Base-by-base conservation (phyloP, 192 early-diverging fungal species). In the Podochytrium sp. region DNA sequence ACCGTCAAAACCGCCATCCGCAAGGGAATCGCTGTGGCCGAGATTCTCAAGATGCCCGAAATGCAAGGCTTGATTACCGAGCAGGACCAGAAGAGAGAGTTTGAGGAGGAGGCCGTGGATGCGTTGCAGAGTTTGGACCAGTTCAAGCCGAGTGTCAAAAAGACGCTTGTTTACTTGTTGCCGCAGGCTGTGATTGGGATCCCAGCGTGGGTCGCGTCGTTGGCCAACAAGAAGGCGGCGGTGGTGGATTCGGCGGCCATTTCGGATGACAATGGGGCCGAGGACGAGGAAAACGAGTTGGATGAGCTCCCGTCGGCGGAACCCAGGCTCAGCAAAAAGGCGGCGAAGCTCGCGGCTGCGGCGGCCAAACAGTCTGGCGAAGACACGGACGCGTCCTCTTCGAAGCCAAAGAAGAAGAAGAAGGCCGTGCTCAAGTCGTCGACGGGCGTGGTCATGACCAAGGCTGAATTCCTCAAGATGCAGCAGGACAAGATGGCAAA, bases 41-140 rank as follows among this genome's bases (percentile, higher is more conserved):
- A 78, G 33, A 74, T 73, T 40, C 29, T 78, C 57, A 78, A 78
- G 57, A 66, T 78, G 75, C 65, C 49, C 12, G 66, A 68, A 27
- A 12, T 51, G 14, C 66, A 53, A 12, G 73, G 42, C 3, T 14
- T 58, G 4, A 51, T 64, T 40, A 63, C 61, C 20, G 51, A 41
- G 5, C 29, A 65, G 32, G 47, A 62, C 40, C 42, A 50, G 43
- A 33, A 27, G 62, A 39, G 55, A 18, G 64, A 65, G 73, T 51
- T 65, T n/a, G 40, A 18, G 14, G 53, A 32, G 18, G 65, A 65
- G 33, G 66, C 56, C 37, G 39, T 32, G 6, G 55, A 71, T 10
- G 7, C 55, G 12, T 35, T 33, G 32, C 34, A 42, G 29, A 18
- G 29, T 43, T 34, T 71, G 25, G 67, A 77, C 20, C 58, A 33